Evolutionary conservation across 1,284 basidiomycete genomes (phyloP).

Genomic region (Chiua sp.): DNA sequence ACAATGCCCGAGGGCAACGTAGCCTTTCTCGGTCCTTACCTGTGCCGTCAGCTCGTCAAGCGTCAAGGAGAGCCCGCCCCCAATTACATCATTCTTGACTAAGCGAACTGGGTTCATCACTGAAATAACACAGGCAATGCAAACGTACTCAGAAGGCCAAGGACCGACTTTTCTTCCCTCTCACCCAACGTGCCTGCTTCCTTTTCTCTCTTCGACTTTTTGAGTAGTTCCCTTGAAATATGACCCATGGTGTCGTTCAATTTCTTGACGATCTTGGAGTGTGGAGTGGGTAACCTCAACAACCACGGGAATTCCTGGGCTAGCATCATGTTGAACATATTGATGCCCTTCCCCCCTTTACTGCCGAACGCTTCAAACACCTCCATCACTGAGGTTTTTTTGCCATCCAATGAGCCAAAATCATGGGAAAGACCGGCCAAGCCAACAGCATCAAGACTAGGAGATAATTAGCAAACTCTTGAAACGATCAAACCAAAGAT

Average conservation of each 20-base stretch:
- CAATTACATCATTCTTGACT: too few species aligned
- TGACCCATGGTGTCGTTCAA: conserved; percentile 47
- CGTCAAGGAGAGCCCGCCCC: too few species aligned
- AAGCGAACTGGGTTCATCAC: too few species aligned
- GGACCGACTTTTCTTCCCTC: too few species aligned
- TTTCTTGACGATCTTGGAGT: conserved; percentile 39
- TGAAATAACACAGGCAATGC: too few species aligned
- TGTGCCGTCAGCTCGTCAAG: too few species aligned
- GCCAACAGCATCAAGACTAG: conserved; percentile 63
- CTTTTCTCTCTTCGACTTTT: conserved; percentile 47
- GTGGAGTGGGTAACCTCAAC: conserved; percentile 47
- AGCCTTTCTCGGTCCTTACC: too few species aligned
- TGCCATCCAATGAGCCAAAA: conserved; percentile 57
- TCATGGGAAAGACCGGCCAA: conserved; percentile 66
- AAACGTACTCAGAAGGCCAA: too few species aligned
- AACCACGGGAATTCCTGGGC: conserved; percentile 57
- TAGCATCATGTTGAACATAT: too few species aligned
- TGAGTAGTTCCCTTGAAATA: conserved; percentile 55
- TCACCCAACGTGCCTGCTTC: conserved; percentile 25
- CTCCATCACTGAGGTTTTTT: conserved; percentile 48
- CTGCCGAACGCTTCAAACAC: conserved; percentile 48
- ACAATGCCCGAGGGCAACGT: background rate
- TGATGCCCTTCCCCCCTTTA: conserved; percentile 7
- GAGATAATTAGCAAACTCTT: conserved; percentile 35
- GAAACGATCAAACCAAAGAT: conserved; percentile 13